Conservation (phyloP, 2,329 filamentous ascomycete genomes). For the Ploettnerulaceae sp. region DNA sequence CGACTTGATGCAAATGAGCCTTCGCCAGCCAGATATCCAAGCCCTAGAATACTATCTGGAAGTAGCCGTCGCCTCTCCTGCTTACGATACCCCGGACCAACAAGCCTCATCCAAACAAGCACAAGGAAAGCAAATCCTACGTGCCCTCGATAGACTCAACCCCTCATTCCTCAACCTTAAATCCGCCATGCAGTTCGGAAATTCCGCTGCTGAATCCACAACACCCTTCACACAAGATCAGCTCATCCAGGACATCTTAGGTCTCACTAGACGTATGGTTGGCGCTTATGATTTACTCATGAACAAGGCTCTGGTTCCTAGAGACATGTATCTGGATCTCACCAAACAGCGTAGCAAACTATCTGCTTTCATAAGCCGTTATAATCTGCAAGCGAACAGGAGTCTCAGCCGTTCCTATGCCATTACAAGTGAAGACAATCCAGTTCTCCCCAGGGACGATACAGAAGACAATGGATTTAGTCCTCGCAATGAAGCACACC, state of each 20-base stretch:
- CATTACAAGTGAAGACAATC: too few relatives aligned
- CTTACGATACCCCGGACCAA: constrained; percentile 23
- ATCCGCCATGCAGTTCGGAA: constrained; percentile 22
- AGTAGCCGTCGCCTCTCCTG: constrained; percentile 40
- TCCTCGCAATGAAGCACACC: too few relatives aligned
- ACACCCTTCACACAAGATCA: constrained; percentile 1
- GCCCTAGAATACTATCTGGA: constrained; percentile 53
- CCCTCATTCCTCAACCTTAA: constrained; percentile 29
- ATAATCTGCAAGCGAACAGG: background rate
- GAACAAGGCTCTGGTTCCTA: constrained; percentile 25
- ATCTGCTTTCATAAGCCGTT: constrained; percentile 30
- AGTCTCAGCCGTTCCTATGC: background rate
- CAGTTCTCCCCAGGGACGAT: too few relatives aligned
- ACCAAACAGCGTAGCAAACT: constrained; percentile 32
- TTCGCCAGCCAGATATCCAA: constrained; percentile 45
- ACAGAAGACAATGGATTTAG: too few relatives aligned
- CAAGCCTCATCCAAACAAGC: constrained; percentile 35
- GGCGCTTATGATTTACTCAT: constrained; percentile 33
- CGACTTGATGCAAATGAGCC: constrained; percentile 50
- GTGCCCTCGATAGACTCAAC: constrained; percentile 44
- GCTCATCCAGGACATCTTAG: constrained; percentile 19
- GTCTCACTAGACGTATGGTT: constrained; percentile 32
- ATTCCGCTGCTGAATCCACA: constrained; percentile 8
- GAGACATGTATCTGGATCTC: constrained; percentile 23
- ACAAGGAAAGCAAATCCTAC: constrained; percentile 47